Evolutionary conservation across 306 rosid species (phyloP), one percentile per base, ranked within the genome.

Genomic region (Albizia julibrissin): DNA sequence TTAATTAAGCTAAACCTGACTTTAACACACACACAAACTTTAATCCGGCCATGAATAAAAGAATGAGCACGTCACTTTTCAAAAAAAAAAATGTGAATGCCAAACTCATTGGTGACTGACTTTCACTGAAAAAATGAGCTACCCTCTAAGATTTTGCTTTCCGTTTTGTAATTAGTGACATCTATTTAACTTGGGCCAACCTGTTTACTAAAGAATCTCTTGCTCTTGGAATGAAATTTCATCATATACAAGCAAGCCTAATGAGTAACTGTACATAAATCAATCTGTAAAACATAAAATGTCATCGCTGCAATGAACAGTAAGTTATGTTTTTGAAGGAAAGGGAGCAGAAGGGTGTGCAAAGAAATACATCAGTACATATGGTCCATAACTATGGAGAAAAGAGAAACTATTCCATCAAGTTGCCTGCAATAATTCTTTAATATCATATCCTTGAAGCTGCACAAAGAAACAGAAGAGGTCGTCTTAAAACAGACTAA

Each of bases 361-460:
- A 65, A 72, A 71, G 46, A 74, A 52, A 77, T 43, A 73, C 76
- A 80, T 34, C 69, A 74, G 67, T 69, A 82, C 77, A 85, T 37
- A 37, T 64, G 74, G 81, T 85, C 84, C 66, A 66, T 62, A 71
- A 67, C 78, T 52, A 44, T 29, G 81, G 52, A 21, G 70, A 76
- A n/a, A 78, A 46, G 65, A 74, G 19, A 80, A 72, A 80, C 27
- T 37, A 37, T 79, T 81, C 74, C 40, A 46, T 92, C 89, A 89
- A 80, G 79, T 91, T 83, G 93, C 42, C 89, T 93, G 99, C 89
- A 96, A 87, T 87, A 96, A 78, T 84, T 96, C 98, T 89, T 91
- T 96, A 91, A 96, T 92, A 84, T 96, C 97, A 61, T 96, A 93
- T 42, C 99, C 99, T 92, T 95, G 97, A 67, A 93, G 89, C 99